Conservation (phyloP, 202 grass and related monocot genomes). For the Setaria italica region DNA sequence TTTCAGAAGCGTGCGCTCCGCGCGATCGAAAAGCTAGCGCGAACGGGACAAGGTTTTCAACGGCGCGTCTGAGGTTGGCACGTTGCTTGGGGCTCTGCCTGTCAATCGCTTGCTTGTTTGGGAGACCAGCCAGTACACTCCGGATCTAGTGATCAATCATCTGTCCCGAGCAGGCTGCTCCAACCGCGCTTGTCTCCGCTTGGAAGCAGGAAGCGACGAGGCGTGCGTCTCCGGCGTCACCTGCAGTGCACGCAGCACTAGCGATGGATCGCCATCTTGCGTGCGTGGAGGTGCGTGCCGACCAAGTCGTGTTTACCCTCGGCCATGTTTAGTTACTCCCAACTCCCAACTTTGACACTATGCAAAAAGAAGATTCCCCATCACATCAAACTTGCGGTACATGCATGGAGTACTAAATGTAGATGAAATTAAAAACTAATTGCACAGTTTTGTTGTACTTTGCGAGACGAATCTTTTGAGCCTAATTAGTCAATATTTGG, state of each 20-base stretch:
- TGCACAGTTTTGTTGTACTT: no score
- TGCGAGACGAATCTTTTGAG: no score
- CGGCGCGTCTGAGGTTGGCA: constrained; percentile 17
- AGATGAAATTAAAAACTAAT: no score
- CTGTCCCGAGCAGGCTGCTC: not conserved
- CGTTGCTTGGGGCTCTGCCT: not conserved
- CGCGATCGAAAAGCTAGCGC: not conserved
- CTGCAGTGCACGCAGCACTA: not conserved
- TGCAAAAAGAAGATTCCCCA: no score
- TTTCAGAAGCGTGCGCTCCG: constrained; percentile 21
- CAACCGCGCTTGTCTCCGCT: not conserved
- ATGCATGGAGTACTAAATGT: no score
- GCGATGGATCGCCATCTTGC: not conserved
- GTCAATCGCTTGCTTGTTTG: not conserved
- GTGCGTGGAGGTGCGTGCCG: not conserved
- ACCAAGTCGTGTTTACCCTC: no score
- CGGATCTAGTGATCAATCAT: not conserved
- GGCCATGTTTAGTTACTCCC: no score
- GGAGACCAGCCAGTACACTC: not conserved
- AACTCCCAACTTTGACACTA: no score
- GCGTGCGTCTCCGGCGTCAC: not conserved
- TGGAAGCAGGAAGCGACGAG: no score
- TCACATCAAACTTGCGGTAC: no score
- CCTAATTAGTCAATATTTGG: no score
- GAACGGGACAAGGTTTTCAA: not conserved